phyloP scores from a whole-genome alignment of 2,329 filamentous ascomycete species.

The Balansia obtecta region DNA sequence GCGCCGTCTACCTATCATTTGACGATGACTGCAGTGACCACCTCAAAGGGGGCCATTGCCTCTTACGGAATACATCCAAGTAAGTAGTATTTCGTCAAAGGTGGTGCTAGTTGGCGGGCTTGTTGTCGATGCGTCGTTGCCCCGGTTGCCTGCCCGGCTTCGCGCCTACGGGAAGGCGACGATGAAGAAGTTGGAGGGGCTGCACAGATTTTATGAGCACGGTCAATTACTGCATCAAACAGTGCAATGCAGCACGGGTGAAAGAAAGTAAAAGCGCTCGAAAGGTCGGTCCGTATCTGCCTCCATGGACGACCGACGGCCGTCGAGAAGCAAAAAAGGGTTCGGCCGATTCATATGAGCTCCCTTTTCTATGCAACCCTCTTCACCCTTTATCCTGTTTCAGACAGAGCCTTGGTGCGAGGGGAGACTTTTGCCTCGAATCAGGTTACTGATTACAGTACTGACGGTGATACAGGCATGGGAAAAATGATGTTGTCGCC shows the following conservation, averaged over 20 bases:
- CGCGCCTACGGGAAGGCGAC: background rate
- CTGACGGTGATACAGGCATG: background rate
- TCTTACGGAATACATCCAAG: background rate
- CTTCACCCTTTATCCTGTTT: background rate
- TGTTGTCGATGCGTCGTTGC: constrained; percentile 1
- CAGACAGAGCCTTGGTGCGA: background rate
- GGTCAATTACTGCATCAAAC: too few species aligned
- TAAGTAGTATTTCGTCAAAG: background rate
- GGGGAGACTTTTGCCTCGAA: background rate
- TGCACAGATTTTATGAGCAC: background rate
- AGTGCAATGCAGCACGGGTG: background rate
- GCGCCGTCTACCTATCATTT: background rate
- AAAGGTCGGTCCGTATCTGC: background rate
- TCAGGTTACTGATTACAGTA: background rate
- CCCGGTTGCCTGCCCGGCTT: background rate
- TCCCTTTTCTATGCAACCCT: background rate
- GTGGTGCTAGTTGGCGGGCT: constrained; percentile 7
- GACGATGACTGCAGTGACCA: too few species aligned
- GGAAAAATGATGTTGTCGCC: background rate
- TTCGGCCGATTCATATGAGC: background rate
- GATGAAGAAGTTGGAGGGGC: background rate
- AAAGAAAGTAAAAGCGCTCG: background rate
- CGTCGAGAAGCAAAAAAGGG: background rate
- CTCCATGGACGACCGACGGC: background rate
- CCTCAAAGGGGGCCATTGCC: background rate